These are phyloP conservation scores for Aethionema arabicum DNA, from an alignment of 345 rosid genomes.

Conservation along the genomic window DNA sequence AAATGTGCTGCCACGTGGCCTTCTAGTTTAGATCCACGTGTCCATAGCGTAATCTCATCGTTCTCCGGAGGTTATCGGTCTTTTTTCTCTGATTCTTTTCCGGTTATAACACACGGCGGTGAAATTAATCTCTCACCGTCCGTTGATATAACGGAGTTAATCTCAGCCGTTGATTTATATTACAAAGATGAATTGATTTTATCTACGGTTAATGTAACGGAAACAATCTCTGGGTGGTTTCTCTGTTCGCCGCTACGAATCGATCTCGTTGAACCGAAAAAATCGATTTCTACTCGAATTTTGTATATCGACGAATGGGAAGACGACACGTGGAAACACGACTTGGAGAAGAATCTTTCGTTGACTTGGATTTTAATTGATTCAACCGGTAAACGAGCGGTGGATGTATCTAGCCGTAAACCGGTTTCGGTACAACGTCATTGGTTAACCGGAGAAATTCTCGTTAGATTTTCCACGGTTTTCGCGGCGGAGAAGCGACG, in stretches of 20 bases:
- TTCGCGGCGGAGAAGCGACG: constrained; percentile 28
- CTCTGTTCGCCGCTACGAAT: constrained; percentile 56
- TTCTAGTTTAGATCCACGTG: constrained; percentile 44
- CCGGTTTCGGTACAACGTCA: constrained; percentile 58
- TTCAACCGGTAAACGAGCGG: constrained; percentile 50
- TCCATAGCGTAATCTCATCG: constrained; percentile 42
- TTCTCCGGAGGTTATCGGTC: constrained; percentile 60
- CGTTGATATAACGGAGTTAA: constrained; percentile 31
- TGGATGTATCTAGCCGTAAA: constrained; percentile 48
- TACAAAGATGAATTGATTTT: constrained; percentile 43
- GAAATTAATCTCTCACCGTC: constrained; percentile 9
- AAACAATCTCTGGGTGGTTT: constrained; percentile 59
- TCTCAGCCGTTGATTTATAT: constrained; percentile 69
- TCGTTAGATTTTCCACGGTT: constrained; percentile 46
- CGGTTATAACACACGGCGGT: constrained; percentile 35
- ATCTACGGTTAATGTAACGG: constrained; percentile 50
- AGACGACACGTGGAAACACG: constrained; percentile 38
- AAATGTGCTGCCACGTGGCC: constrained; percentile 63
- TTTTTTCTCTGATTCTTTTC: constrained; percentile 63
- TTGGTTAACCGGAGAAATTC: constrained; percentile 71
- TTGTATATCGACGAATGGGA: constrained; percentile 16
- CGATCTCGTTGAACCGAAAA: constrained; percentile 55
- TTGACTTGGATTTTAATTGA: constrained; percentile 74
- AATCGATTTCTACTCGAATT: constrained; percentile 35
- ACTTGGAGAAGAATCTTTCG: constrained; percentile 51